A percentile compares a stretch with the other conserved stretches of the same genome.
Conservation (phyloP, 768 basidiomycete species). For the Auriscalpium orientale region DNA sequence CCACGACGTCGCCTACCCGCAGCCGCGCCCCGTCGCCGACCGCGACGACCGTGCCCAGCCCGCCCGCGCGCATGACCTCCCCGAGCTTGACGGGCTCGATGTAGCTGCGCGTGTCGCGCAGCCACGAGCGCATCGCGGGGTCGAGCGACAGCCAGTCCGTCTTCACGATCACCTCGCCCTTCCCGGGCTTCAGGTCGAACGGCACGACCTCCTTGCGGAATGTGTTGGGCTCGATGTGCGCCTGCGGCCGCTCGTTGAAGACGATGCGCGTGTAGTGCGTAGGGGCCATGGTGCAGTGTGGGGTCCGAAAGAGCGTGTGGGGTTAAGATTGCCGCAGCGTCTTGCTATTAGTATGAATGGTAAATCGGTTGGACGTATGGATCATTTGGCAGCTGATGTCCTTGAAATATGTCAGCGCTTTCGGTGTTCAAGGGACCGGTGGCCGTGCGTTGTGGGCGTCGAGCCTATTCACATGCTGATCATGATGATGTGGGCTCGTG, state of each 20-base stretch:
- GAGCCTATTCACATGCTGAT: too few species aligned
- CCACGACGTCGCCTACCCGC: conserved; percentile 63
- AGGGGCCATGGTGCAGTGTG: conserved; percentile 1
- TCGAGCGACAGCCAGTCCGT: conserved; percentile 77
- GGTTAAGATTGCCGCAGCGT: too few species aligned
- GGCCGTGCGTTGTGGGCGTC: too few species aligned
- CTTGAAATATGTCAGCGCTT: too few species aligned
- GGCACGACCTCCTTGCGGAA: conserved; percentile 56
- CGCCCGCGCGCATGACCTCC: conserved; percentile 63
- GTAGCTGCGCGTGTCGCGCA: conserved; percentile 68
- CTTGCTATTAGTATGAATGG: too few species aligned
- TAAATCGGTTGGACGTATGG: too few species aligned
- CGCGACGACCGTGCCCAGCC: conserved; percentile 59
- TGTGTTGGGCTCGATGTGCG: conserved; percentile 62
- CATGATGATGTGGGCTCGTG: too few species aligned
- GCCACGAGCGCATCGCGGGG: conserved; percentile 83
- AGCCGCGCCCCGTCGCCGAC: conserved; percentile 48
- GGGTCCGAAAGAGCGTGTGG: background rate
- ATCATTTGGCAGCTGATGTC: too few species aligned
- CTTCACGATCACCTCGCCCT: conserved; percentile 59
- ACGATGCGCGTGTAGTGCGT: conserved; percentile 55
- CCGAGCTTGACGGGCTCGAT: conserved; percentile 44
- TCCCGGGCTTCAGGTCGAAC: conserved; percentile 45
- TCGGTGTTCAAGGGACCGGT: too few species aligned
- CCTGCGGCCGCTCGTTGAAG: conserved; percentile 65